phyloP scores from a whole-genome alignment of 208 protist species.

The Angomonas desouzai region DNA sequence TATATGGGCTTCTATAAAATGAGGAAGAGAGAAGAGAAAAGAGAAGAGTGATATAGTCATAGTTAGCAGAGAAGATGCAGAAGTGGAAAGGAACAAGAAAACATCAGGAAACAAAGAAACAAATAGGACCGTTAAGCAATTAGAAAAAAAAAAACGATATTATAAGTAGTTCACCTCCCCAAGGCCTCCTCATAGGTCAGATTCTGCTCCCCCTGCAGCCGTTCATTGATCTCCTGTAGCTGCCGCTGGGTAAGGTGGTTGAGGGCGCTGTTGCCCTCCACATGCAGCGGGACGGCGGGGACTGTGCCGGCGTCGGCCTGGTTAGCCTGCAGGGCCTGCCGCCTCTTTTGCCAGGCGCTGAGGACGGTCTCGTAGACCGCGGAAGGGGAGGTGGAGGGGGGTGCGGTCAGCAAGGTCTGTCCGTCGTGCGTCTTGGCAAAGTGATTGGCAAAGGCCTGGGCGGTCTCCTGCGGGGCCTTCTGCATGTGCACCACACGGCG shows the following conservation, averaged over 20 bases:
- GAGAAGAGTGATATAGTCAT: too few relatives aligned
- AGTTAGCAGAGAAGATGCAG: too few relatives aligned
- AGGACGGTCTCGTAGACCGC: background rate
- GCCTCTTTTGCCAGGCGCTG: background rate
- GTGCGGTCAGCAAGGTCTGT: background rate
- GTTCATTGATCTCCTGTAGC: background rate
- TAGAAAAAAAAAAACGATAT: slow-evolving; percentile 7
- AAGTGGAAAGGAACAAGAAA: slow-evolving; percentile 5
- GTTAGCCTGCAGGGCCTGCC: background rate
- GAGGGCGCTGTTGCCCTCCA: background rate
- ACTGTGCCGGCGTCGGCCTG: background rate
- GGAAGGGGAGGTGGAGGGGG: background rate
- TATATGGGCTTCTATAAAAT: too few relatives aligned
- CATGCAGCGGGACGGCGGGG: slow-evolving; percentile 5
- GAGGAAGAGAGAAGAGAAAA: too few relatives aligned
- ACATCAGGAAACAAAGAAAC: background rate
- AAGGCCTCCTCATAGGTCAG: slow-evolving; percentile 4
- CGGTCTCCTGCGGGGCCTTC: slow-evolving; percentile 5
- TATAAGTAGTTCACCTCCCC: background rate
- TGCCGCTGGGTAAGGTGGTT: background rate
- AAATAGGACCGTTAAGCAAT: background rate
- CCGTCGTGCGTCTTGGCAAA: background rate
- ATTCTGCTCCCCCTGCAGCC: slow-evolving; percentile 1
- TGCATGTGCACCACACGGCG: slow-evolving; percentile 10
- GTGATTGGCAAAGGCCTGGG: background rate